phyloP scores from a whole-genome alignment of 345 rosid species.

The Camelina sativa region DNA sequence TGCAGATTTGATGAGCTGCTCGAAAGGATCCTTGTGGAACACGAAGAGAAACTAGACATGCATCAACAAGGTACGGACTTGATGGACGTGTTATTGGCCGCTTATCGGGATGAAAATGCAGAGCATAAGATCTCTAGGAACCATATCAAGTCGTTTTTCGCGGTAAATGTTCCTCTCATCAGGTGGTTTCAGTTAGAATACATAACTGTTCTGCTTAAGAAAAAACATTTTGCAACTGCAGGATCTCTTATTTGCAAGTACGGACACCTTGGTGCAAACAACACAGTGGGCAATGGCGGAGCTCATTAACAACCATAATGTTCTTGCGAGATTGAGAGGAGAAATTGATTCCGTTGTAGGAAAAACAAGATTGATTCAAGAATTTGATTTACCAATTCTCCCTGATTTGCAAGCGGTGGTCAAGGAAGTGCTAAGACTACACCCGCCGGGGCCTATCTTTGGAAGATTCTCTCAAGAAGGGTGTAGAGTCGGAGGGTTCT shows the following conservation, averaged over 20 bases:
- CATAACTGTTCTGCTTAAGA: not conserved
- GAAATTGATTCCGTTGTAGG: conserved; percentile 60
- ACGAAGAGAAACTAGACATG: conserved; percentile 42
- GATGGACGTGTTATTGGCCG: conserved; percentile 57
- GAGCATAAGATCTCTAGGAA: conserved; percentile 60
- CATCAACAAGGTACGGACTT: conserved; percentile 39
- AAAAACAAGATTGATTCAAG: conserved; percentile 55
- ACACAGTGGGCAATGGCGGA: conserved; percentile 66
- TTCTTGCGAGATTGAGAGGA: conserved; percentile 55
- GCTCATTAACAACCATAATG: conserved; percentile 54
- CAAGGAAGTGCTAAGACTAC: conserved; percentile 50
- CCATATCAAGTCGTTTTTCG: conserved; percentile 64
- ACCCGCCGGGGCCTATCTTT: conserved; percentile 10
- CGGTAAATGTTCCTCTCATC: conserved; percentile 46
- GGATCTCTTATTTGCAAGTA: conserved; percentile 34
- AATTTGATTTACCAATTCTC: conserved; percentile 58
- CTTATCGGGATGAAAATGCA: conserved; percentile 57
- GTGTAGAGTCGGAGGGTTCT: conserved; percentile 10
- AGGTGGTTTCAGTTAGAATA: not conserved
- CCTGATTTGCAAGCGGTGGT: conserved; percentile 62
- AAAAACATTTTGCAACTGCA: conserved; percentile 1
- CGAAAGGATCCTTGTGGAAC: conserved; percentile 65
- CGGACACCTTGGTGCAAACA: conserved; percentile 13
- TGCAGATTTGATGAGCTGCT: conserved; percentile 53
- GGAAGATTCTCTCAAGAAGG: conserved; percentile 17